Evolutionary conservation across 2,329 filamentous ascomycete genomes (phyloP), one percentile per base, ranked within the genome.

Genomic region (Didymellaceae sp.): DNA sequence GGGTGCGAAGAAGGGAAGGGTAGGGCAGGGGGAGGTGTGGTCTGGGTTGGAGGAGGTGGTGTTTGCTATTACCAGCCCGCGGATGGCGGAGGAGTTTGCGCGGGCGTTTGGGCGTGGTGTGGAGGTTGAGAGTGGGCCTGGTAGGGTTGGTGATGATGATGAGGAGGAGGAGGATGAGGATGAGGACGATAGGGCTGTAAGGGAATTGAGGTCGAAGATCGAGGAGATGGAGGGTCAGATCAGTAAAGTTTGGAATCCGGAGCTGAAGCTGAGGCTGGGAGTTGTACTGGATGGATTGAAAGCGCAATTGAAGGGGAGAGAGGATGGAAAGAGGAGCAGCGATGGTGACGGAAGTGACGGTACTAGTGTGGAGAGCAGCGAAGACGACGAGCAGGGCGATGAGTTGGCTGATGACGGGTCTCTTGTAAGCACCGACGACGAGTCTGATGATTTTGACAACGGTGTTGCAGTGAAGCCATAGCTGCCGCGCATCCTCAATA

Each of bases 21-120:
- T 2, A 7, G 35, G 16, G 47, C 54, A 5, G 4, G 10, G 57
- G 37, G 63, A 78, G 61, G 52, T 46, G 5, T 80, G 80, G 80
- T 59, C 71, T 2, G 65, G 72, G 0, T 63, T 85, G 35, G 73
- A 81, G 33, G 77, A 84, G 7, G 70, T 86, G 4, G 72, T 84
- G 0, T 87, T 87, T 64, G 84, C 84, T 0, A 82, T 86, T 56
- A 77, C 77, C 9, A 79, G 84, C 49, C 55, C 62, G 0, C 75
- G 74, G 3, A 78, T 84, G 75, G 81, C 83, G 0, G 70, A 71
- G 10, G 76, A 78, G 0, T 87, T 87, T 57, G 74, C 74, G 7
- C 57, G 60, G 4, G 77, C 73, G 0, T 85, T 83, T 64, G 79
- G 77, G 0, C 66, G 74, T 21, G 70, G 68, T 1, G 43, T 78